phyloP scores from a whole-genome alignment of 257 asterid genomes.

The Scutellaria minor region DNA sequence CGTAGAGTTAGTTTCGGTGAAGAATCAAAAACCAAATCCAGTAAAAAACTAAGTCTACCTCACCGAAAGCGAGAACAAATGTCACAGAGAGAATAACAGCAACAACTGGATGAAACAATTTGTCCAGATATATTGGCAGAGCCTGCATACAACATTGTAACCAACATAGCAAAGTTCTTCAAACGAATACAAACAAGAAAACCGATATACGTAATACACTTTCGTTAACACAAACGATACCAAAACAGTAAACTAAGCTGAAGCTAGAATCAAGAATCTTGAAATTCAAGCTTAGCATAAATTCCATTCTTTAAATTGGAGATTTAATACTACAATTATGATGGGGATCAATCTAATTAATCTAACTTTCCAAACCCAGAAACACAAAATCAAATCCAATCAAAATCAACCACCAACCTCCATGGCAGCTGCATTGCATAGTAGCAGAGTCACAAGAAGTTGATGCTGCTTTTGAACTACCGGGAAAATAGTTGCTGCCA shows the following conservation, averaged over 20 bases:
- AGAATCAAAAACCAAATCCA: neutral
- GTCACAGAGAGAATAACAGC: conserved; percentile 96
- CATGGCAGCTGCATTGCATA: conserved; percentile 96
- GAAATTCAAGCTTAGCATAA: neutral
- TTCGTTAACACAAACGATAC: neutral
- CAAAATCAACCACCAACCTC: conserved; percentile 58
- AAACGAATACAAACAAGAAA: neutral
- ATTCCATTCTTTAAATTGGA: neutral
- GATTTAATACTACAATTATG: neutral
- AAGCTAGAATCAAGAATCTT: neutral
- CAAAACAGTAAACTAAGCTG: neutral
- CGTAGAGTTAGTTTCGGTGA: conserved; percentile 30
- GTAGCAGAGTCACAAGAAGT: conserved; percentile 91
- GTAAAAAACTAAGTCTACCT: conserved; percentile 57
- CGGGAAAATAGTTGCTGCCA: conserved; percentile 81
- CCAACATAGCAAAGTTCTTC: neutral
- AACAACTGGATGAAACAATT: conserved; percentile 85
- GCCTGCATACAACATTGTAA: conserved; percentile 61
- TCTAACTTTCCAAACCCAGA: conserved; percentile 1
- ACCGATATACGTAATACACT: neutral
- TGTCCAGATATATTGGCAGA: conserved; percentile 89
- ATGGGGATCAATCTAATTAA: neutral
- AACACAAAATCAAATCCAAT: neutral
- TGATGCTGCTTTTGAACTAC: conserved; percentile 97
- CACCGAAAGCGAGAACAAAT: conserved; percentile 95